Base-by-base conservation (phyloP, 257 asterid species). In the Agastache rugosa region DNA sequence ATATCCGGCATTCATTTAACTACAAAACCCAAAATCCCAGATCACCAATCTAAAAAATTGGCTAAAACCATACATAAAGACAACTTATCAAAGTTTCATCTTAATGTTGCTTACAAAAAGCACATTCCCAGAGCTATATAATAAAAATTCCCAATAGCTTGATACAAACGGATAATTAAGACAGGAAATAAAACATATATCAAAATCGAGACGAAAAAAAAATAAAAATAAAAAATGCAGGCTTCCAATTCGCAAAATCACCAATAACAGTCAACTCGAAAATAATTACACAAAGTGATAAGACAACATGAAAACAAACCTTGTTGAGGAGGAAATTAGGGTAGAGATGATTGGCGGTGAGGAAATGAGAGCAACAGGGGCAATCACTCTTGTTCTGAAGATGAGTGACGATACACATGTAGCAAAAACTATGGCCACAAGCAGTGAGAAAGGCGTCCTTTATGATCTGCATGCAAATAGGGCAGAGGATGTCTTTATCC, bases 381-480 rank as follows among this genome's bases (percentile, higher is more conserved):
- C 99, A 92, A 80, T 90, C 91, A 20, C 88, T 92, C 91, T 92
- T 94, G 74, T 92, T 90, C 78, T 82, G 85, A 41, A 94, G 89
- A 82, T 92, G 99, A 71, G 97, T 92, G 53, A 75, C 85, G 27
- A 94, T 94, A 64, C 97, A 94, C 89, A 86, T 90, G 77, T 89
- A 94, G 82, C 99, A 94, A 71, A 90, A 94, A 75, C 92, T 94
- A 81, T 94, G 98, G 0, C 98, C 98, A 61, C 98, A 94, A 0
- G 91, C 80, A 22, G 97, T 94, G 16, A 92, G 56, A 39, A 92
- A 94, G 1, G 97, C 97, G 45, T 92, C 99, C 87, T 87, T 92
- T 0, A 94, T 92, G 54, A 87, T 78, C 68, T 94, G 96, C 95
- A 94, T 90, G 85, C 99, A 92, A 58, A 94, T 94, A 73, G 97